Evolutionary conservation across 345 rosid species (phyloP).

Genomic region (Lepidium sativum): DNA sequence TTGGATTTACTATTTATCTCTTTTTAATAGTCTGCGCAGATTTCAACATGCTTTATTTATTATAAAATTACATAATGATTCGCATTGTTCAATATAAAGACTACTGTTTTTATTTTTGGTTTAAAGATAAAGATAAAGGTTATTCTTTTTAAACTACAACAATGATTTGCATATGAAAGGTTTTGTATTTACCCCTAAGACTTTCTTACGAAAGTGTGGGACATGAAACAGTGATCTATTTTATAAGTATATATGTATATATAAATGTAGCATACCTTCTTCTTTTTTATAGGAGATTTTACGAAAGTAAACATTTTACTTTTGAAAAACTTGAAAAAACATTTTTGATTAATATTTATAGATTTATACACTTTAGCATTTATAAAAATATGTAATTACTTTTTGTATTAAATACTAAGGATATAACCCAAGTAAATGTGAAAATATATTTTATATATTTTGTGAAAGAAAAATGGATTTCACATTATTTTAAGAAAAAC

Average conservation of each 20-base stretch:
- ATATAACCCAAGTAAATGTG: no score
- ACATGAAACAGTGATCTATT: constrained; percentile 1
- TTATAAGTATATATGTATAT: neutral
- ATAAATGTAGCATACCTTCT: no score
- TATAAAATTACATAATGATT: neutral
- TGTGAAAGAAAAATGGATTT: no score
- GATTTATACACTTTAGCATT: no score
- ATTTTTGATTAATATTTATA: no score
- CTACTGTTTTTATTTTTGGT: neutral
- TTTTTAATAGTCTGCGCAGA: neutral
- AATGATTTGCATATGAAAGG: neutral
- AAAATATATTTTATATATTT: no score
- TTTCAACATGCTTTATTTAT: neutral
- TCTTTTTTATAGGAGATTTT: no score
- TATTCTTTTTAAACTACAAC: neutral
- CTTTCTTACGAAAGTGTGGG: constrained; percentile 3
- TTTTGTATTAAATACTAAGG: no score
- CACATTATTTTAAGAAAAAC: no score
- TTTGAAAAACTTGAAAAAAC: no score
- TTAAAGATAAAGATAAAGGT: neutral
- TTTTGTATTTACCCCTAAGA: neutral
- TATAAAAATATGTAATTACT: no score
- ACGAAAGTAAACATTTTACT: no score
- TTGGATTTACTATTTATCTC: neutral
- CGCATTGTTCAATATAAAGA: neutral